Percentiles rank a stretch among this genome's conserved stretches.
phyloP scores from a whole-genome alignment of 2,329 filamentous ascomycete species.

The Arthrobotrys iridis region DNA sequence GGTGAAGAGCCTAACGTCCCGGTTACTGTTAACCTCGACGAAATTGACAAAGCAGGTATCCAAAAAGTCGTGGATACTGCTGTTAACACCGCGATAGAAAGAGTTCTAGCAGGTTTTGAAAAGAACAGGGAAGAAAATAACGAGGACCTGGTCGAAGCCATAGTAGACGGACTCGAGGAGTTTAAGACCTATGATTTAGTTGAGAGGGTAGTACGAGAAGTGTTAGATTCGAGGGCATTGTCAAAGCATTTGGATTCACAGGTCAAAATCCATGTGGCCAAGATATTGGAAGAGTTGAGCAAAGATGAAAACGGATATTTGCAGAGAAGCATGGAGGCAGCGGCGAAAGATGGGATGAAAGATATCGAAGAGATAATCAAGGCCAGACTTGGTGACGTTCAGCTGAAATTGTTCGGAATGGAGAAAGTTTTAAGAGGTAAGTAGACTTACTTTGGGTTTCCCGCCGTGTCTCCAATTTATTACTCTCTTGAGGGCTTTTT shows the following conservation, averaged over 20 bases:
- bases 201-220: background rate
- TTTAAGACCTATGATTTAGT: background rate
- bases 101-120: background rate
- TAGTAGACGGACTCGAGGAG: background rate
- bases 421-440: slow-evolving; percentile 30
- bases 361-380: slow-evolving; percentile 7
- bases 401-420: slow-evolving; percentile 2
- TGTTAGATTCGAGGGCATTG: background rate
- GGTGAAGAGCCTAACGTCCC: slow-evolving; percentile 26
- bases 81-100: background rate
- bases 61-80: slow-evolving; percentile 5
- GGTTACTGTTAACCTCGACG: slow-evolving; percentile 23
- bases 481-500: background rate
- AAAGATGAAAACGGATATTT: slow-evolving; percentile 6
- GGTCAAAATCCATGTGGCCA: background rate
- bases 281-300: background rate
- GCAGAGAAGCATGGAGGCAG: background rate
- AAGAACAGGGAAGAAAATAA: background rate
- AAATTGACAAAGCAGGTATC: slow-evolving; percentile 13
- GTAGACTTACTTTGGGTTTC: too few relatives aligned
- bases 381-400: slow-evolving; percentile 3
- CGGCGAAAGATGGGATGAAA: background rate
- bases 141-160: background rate
- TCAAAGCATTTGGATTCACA: background rate
- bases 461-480: too few relatives aligned